These are phyloP conservation scores for Helianthus tuberosus DNA, from an alignment of 129 eudicot species.

Conservation along the genomic window DNA sequence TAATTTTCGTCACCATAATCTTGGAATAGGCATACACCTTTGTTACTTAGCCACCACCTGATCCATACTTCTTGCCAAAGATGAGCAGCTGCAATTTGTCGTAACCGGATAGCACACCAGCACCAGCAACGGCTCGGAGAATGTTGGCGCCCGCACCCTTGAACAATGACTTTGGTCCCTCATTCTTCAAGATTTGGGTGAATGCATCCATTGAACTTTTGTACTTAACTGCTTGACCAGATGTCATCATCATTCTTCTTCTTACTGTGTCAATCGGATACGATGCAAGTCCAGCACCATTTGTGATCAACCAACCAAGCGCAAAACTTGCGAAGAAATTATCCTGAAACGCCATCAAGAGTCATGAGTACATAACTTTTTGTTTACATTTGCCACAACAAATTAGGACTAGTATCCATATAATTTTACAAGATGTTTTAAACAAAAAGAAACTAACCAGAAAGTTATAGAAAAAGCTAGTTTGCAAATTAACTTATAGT, in stretches of 20 bases:
- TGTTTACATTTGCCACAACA: too few species aligned
- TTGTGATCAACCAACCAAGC: slow-evolving; percentile 71
- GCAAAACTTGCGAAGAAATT: slow-evolving; percentile 70
- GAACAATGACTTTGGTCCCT: slow-evolving; percentile 58
- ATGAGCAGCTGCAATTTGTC: slow-evolving; percentile 77
- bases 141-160: slow-evolving; percentile 77
- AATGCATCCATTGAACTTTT: slow-evolving; percentile 58
- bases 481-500: too few species aligned
- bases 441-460: too few species aligned
- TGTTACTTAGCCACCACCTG: slow-evolving; percentile 30
- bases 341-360: slow-evolving; percentile 37
- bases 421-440: too few species aligned
- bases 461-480: too few species aligned
- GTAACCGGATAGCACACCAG: slow-evolving; percentile 83
- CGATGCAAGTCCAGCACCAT: slow-evolving; percentile 66
- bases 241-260: slow-evolving; percentile 80
- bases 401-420: too few species aligned
- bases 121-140: slow-evolving; percentile 87
- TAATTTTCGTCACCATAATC: too few species aligned
- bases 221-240: slow-evolving; percentile 74
- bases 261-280: slow-evolving; percentile 69
- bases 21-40: too few species aligned
- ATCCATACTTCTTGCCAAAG: slow-evolving; percentile 77
- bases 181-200: slow-evolving; percentile 55
- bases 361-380: too few species aligned